Conservation (phyloP, 2,329 filamentous ascomycete species). For the Fusarium penzigii region DNA sequence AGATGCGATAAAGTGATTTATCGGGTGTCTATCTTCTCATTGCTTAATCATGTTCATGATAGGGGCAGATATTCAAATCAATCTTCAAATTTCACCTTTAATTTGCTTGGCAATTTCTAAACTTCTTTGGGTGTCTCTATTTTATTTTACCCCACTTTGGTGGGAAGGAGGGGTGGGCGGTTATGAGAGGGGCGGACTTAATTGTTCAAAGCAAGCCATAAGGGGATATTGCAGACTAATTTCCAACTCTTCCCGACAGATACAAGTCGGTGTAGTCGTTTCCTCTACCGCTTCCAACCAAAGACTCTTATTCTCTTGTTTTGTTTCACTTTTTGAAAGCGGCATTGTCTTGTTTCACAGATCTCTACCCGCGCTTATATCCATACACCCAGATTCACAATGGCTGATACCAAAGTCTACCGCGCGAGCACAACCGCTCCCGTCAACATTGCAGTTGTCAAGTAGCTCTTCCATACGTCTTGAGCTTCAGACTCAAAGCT, state of each 20-base stretch:
- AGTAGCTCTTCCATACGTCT: constrained; percentile 51
- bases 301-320: not conserved
- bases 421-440: constrained; percentile 94
- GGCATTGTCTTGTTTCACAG: constrained; percentile 4
- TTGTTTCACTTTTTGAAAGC: constrained; percentile 4
- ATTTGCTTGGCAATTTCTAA: no score
- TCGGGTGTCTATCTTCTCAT: no score
- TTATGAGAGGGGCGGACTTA: constrained; percentile 18
- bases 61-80: no score
- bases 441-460: constrained; percentile 98
- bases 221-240: constrained; percentile 12
- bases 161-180: constrained; percentile 14
- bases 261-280: constrained; percentile 30
- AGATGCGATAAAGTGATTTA: no score
- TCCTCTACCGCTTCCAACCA: constrained; percentile 1
- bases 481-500: not conserved
- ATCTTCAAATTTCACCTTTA: not conserved
- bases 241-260: constrained; percentile 30
- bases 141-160: not conserved
- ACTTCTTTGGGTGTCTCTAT: not conserved
- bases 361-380: constrained; percentile 1
- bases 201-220: constrained; percentile 7
- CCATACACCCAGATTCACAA: constrained; percentile 22
- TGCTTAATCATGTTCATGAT: no score
- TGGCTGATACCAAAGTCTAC: constrained; percentile 65